phyloP scores from a whole-genome alignment of 306 rosid species.

The Cercis canadensis region DNA sequence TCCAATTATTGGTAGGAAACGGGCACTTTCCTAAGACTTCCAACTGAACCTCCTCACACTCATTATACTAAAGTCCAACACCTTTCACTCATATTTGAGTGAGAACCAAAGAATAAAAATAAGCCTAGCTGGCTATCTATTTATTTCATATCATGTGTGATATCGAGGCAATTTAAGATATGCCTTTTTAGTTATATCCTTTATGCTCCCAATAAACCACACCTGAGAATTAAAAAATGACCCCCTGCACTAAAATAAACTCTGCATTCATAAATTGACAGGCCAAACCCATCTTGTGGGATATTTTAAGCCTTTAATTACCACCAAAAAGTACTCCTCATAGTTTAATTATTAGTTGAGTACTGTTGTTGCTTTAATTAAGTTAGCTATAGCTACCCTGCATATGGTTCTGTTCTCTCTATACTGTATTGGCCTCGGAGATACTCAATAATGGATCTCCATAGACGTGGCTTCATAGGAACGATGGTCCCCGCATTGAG shows the following conservation, averaged over 20 bases:
- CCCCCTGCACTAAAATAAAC: not conserved
- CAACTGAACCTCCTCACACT: conserved; percentile 35
- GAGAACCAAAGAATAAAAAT: not conserved
- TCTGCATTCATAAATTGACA: conserved; percentile 9
- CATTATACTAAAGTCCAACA: conserved; percentile 26
- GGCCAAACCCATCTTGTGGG: not conserved
- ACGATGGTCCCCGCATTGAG: conserved; percentile 47
- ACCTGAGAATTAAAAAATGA: conserved; percentile 24
- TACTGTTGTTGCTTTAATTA: conserved; percentile 10
- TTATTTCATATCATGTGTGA: not conserved
- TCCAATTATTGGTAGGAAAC: conserved; percentile 59
- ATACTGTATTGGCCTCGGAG: conserved; percentile 24
- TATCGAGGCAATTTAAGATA: conserved; percentile 1
- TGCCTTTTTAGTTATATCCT: conserved; percentile 29
- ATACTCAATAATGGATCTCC: conserved; percentile 40
- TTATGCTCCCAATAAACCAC: conserved; percentile 41
- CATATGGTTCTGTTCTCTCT: conserved; percentile 45
- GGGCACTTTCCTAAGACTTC: conserved; percentile 34
- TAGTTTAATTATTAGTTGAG: conserved; percentile 17
- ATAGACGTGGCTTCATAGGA: conserved; percentile 22
- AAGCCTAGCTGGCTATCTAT: not conserved
- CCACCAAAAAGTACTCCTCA: conserved; percentile 16
- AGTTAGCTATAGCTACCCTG: conserved; percentile 26
- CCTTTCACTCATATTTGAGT: conserved; percentile 19
- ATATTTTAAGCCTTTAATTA: conserved; percentile 7